These are phyloP conservation scores for Firmiana major DNA, from an alignment of 345 rosid genomes.

Conservation along the genomic window DNA sequence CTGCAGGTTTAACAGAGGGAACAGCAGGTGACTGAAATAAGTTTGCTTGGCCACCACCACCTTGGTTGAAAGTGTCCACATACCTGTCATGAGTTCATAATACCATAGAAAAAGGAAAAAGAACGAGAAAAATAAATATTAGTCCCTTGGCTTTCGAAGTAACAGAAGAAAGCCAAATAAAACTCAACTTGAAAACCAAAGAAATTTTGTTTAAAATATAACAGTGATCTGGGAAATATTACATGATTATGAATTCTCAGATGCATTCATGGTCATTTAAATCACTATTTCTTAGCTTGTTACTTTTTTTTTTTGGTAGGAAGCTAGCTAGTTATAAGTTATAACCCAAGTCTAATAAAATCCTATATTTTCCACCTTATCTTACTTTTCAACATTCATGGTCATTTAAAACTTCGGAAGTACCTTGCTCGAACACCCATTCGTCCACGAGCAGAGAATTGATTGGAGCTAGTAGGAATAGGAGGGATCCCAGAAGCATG, in stretches of 20 bases:
- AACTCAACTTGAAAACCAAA: neutral
- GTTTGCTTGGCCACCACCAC: constrained; percentile 50
- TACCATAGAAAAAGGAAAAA: neutral
- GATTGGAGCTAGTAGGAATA: constrained; percentile 70
- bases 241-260: neutral
- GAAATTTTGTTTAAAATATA: neutral
- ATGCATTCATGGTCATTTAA: neutral
- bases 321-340: neutral
- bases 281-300: neutral
- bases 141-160: neutral
- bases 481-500: constrained; percentile 74
- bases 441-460: constrained; percentile 87
- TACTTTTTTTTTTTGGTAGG: neutral
- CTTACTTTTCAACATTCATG: neutral
- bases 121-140: neutral
- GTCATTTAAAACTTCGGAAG: neutral
- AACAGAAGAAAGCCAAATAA: neutral
- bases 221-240: neutral
- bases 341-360: neutral
- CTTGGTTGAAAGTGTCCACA: constrained; percentile 78
- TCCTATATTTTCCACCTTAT: neutral
- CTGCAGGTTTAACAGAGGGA: constrained; percentile 67
- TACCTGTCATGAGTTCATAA: constrained; percentile 43
- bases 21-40: constrained; percentile 61
- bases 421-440: constrained; percentile 91